Percentiles rank a stretch among this genome's conserved stretches.
Evolutionary conservation across 805 yeast species (phyloP).

Genomic region (Barnettozyma pratensis): DNA sequence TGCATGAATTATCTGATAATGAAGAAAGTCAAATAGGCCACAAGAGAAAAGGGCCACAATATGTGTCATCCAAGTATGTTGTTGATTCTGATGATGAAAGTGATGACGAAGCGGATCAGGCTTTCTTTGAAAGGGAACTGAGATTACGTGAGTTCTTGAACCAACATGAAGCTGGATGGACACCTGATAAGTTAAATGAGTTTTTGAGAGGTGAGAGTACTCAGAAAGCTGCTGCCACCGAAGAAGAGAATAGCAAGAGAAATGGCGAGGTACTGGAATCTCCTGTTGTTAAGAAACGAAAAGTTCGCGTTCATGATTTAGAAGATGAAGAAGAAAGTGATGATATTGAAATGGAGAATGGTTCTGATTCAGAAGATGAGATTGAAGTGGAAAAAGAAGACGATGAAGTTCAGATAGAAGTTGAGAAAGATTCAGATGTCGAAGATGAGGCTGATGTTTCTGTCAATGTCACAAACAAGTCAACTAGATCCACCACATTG

Average conservation of each 20-base stretch:
- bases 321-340: slow-evolving; percentile 3
- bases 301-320: background rate
- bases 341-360: too few species aligned
- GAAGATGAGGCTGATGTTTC: slow-evolving; percentile 2
- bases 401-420: background rate
- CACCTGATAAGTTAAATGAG: slow-evolving; percentile 11
- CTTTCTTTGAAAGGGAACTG: slow-evolving; percentile 53
- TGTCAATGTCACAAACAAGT: background rate
- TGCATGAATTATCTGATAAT: slow-evolving; percentile 31
- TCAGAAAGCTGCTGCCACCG: background rate
- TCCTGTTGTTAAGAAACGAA: background rate
- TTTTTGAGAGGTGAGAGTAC: slow-evolving; percentile 3
- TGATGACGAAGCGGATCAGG: slow-evolving; percentile 48
- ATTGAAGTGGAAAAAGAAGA: background rate
- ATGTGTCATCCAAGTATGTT: slow-evolving; percentile 49
- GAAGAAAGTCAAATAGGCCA: slow-evolving; percentile 13
- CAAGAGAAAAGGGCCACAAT: background rate
- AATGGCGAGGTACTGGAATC: background rate
- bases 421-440: slow-evolving; percentile 1
- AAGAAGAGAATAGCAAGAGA: background rate
- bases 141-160: slow-evolving; percentile 34
- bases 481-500: too few species aligned
- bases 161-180: slow-evolving; percentile 12
- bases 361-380: background rate
- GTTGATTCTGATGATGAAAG: slow-evolving; percentile 60